A percentile compares a stretch with the other conserved stretches of the same genome.
phyloP scores from a whole-genome alignment of 1,284 basidiomycete genomes.

The Leccinum griseonigrum region DNA sequence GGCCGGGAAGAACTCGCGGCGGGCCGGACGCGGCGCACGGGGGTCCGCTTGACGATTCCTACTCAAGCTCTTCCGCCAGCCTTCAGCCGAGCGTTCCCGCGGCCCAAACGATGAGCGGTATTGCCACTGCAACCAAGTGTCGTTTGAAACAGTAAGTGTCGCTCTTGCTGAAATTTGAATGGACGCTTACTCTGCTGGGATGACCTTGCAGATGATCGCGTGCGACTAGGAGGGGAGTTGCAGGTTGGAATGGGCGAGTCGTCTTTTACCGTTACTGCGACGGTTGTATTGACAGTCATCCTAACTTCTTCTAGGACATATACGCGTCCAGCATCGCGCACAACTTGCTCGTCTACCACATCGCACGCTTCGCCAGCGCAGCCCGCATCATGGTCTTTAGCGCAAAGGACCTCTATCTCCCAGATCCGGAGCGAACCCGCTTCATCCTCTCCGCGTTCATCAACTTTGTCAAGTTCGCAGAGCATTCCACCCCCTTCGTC shows the following conservation, averaged over 20 bases:
- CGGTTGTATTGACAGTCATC: not conserved
- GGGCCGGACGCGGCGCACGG: conserved; percentile 22
- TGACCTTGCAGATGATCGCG: conserved; percentile 67
- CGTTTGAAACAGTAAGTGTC: conserved; percentile 66
- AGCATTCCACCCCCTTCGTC: conserved; percentile 65
- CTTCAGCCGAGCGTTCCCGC: conserved; percentile 18
- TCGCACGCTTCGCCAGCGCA: conserved; percentile 68
- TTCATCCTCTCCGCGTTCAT: conserved; percentile 82
- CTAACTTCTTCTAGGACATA: conserved; percentile 48
- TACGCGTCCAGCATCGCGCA: conserved; percentile 55
- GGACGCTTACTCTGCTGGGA: conserved; percentile 9
- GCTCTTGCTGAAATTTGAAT: not conserved
- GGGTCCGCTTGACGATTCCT: conserved; percentile 44
- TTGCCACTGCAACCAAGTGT: conserved; percentile 75
- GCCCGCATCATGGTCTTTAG: conserved; percentile 80
- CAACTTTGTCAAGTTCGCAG: conserved; percentile 89
- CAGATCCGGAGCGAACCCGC: conserved; percentile 70
- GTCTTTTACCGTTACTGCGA: not conserved
- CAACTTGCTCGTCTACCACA: conserved; percentile 65
- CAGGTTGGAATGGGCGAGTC: conserved; percentile 72
- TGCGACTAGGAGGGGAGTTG: conserved; percentile 70
- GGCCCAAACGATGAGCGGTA: conserved; percentile 58
- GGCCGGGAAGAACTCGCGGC: conserved; percentile 13
- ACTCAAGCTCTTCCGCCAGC: conserved; percentile 18
- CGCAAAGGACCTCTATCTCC: conserved; percentile 69